A percentile compares a stretch with the other conserved stretches of the same genome.
Conservation (phyloP, 2,329 filamentous ascomycete species). For the Penicillium psychrosexuale region DNA sequence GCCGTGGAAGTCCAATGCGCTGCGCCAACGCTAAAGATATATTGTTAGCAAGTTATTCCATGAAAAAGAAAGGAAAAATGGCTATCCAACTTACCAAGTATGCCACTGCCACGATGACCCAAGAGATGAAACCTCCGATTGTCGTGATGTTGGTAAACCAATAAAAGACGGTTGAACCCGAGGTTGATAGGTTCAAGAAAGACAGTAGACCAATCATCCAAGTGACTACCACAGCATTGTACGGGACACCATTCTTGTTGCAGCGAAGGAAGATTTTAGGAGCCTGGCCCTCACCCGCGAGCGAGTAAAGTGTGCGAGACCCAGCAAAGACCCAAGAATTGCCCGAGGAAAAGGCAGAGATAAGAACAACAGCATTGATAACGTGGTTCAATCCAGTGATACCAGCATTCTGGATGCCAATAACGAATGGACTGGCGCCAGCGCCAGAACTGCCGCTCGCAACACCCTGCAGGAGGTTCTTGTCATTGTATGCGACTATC, state of each 20-base stretch:
- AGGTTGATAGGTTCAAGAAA: constrained; percentile 36
- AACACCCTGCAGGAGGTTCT: constrained; percentile 47
- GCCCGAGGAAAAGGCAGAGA: constrained; percentile 65
- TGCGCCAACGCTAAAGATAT: constrained; percentile 51
- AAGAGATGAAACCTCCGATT: constrained; percentile 39
- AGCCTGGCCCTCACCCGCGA: constrained; percentile 44
- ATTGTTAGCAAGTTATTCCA: neutral
- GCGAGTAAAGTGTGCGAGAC: constrained; percentile 49
- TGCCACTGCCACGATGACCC: constrained; percentile 44
- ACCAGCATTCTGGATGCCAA: constrained; percentile 65
- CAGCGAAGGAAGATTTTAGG: constrained; percentile 42
- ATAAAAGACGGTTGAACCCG: constrained; percentile 38
- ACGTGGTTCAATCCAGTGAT: constrained; percentile 65
- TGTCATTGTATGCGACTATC: constrained; percentile 56
- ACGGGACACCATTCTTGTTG: constrained; percentile 53
- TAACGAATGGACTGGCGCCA: constrained; percentile 59
- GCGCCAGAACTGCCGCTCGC: constrained; percentile 32
- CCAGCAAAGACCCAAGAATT: constrained; percentile 61
- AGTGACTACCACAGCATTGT: constrained; percentile 45
- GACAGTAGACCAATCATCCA: constrained; percentile 37
- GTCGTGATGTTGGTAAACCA: constrained; percentile 44
- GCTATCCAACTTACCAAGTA: constrained; percentile 39
- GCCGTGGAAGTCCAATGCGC: constrained; percentile 51
- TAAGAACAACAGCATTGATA: constrained; percentile 72
- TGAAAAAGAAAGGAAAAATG: constrained; percentile 40